phyloP scores from a whole-genome alignment of 768 basidiomycete genomes.

The Pleurotus ostreatus region DNA sequence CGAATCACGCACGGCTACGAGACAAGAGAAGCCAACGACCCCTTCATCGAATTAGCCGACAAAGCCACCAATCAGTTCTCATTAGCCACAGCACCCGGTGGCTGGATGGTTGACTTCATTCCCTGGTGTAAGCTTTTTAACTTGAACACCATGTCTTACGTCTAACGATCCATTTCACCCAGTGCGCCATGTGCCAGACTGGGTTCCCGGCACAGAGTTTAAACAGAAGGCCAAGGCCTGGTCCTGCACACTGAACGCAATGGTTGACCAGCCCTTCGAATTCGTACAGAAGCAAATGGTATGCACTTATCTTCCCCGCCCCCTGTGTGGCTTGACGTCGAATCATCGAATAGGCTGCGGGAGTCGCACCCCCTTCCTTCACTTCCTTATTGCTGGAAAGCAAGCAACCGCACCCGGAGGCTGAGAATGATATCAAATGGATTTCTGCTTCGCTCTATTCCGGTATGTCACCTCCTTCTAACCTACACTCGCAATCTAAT shows the following conservation, averaged over 20 bases:
- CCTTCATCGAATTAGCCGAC: conserved; percentile 50
- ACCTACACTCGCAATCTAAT: neutral
- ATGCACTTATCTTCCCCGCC: neutral
- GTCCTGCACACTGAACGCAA: neutral
- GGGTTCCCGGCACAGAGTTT: conserved; percentile 7
- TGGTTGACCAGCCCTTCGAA: conserved; percentile 7
- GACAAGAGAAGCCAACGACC: conserved; percentile 45
- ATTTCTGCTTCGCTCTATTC: conserved; percentile 55
- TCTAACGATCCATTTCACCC: neutral
- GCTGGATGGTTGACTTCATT: conserved; percentile 47
- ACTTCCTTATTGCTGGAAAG: conserved; percentile 53
- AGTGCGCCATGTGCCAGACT: conserved; percentile 9
- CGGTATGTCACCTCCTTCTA: conserved; percentile 26
- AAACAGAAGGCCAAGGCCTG: conserved; percentile 7
- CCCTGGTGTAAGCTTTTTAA: conserved; percentile 35
- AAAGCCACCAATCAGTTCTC: conserved; percentile 53
- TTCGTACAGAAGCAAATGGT: conserved; percentile 7
- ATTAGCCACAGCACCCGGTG: conserved; percentile 47
- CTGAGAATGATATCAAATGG: conserved; percentile 65
- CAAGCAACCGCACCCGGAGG: conserved; percentile 44
- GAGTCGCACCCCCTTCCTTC: conserved; percentile 55
- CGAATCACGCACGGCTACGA: conserved; percentile 53
- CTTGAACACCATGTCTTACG: conserved; percentile 2
- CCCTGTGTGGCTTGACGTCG: neutral
- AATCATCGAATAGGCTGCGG: conserved; percentile 40